Evolutionary conservation across 1,284 basidiomycete genomes (phyloP), one percentile per base, ranked within the genome.

Genomic region (Cutaneotrichosporon sp.): DNA sequence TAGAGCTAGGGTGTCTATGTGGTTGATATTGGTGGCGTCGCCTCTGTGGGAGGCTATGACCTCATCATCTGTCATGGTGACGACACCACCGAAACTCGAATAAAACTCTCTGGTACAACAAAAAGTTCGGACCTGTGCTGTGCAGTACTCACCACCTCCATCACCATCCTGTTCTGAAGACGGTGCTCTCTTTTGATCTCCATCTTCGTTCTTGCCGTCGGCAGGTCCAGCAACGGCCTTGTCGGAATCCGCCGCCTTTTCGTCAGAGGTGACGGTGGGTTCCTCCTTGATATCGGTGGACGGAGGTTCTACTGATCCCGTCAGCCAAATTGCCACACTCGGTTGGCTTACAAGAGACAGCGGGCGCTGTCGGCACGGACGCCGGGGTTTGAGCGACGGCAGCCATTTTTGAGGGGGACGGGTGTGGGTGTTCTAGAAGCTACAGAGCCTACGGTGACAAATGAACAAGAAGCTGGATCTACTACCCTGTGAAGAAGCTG

Each of bases 331-430:
- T n/a, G n/a, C 30, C 5, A 18, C 13, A 38, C 16, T 42, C 6
- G 13, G 16, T 0, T 30, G 31, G 56, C 66, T 62, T 53, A 68
- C 66, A 60, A 21, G 62, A 42, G 9, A 64, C 58, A 11, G 64
- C 34, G 26, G 56, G 46, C 9, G 60, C 52, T 9, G 62, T 60
- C 1, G 72, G 66, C 13, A 69, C 49, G 2, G 60, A 36, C 9
- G 69, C 68, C 14, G 67, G 69, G 11, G 63, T 55, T 11, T 63
- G 63, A 34, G 69, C 69, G 3, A 70, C 65, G 13, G 69, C 67
- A 32, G 69, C 61, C 69, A 70, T 70, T 47, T 31, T 34, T 16
- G 47, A 49, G 22, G 4, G 16, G 56, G 21, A 10, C 5, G n/a
- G 9, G 36, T 16, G 50, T 18, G 18, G 30, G 22, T 30, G 31